A percentile compares a stretch with the other conserved stretches of the same genome.
These are phyloP conservation scores for Nemania abortiva DNA, from an alignment of 2,329 filamentous ascomycete genomes.

Conservation along the genomic window DNA sequence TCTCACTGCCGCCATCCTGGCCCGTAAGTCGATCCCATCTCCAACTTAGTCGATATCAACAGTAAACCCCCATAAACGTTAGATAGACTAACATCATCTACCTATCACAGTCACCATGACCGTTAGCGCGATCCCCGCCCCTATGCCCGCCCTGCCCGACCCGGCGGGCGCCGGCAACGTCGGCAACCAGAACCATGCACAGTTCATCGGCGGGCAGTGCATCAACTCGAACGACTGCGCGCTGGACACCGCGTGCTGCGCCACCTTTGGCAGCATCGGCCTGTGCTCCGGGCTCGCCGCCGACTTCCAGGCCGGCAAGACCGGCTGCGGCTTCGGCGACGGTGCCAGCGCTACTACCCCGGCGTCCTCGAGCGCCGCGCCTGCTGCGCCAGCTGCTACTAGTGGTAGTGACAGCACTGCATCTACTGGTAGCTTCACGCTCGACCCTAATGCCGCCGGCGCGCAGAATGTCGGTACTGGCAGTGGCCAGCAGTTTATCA, in stretches of 20 bases:
- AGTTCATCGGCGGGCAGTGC: slow-evolving; percentile 50
- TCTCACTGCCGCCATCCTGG: slow-evolving; percentile 42
- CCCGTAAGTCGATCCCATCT: slow-evolving; percentile 41
- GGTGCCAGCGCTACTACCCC: slow-evolving; percentile 8
- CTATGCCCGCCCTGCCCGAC: slow-evolving; percentile 40
- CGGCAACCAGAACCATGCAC: slow-evolving; percentile 45
- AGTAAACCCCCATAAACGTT: no score
- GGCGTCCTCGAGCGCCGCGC: not conserved
- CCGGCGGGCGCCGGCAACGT: slow-evolving; percentile 39
- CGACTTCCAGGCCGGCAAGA: slow-evolving; percentile 47
- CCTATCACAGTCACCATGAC: slow-evolving; percentile 38
- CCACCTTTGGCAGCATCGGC: slow-evolving; percentile 43
- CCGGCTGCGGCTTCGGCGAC: slow-evolving; percentile 48
- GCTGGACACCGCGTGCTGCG: slow-evolving; percentile 46
- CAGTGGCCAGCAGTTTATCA: slow-evolving; percentile 49
- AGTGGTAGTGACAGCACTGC: not conserved
- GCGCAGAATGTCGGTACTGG: slow-evolving; percentile 45
- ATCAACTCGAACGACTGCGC: slow-evolving; percentile 47
- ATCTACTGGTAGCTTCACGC: not conserved
- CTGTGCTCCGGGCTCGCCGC: slow-evolving; percentile 47
- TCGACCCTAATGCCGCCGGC: slow-evolving; percentile 40
- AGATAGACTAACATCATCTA: not conserved
- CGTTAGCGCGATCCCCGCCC: slow-evolving; percentile 34
- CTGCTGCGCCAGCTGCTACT: not conserved
- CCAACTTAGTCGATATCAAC: not conserved